These are phyloP conservation scores for Oryza meridionalis DNA, from an alignment of 176 grass and related monocot species.

Conservation along the genomic window DNA sequence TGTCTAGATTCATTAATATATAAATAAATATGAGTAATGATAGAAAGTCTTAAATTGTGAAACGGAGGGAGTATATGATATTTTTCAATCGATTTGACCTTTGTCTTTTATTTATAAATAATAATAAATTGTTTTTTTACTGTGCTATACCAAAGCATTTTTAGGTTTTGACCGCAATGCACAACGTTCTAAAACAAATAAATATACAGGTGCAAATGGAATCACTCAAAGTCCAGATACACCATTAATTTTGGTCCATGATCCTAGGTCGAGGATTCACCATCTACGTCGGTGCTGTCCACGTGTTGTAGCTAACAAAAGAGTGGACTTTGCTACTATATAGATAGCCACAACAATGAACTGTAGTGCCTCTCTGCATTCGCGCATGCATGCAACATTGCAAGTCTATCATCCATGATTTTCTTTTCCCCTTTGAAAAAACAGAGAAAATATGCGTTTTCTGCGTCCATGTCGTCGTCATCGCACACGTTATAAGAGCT, in stretches of 20 bases:
- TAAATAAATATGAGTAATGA: too few relatives aligned
- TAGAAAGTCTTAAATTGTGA: too few relatives aligned
- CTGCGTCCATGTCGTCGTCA: too few relatives aligned
- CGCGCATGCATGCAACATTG: background rate
- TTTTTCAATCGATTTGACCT: background rate
- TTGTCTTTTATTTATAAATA: too few relatives aligned
- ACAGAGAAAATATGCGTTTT: too few relatives aligned
- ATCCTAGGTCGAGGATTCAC: background rate
- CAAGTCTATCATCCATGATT: background rate
- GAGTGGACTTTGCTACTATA: background rate
- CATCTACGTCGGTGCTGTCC: background rate
- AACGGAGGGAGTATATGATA: background rate
- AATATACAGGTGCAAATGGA: background rate
- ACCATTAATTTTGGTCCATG: background rate
- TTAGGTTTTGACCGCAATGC: too few relatives aligned
- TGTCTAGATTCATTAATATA: too few relatives aligned
- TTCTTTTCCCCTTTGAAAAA: background rate
- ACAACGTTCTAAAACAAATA: background rate
- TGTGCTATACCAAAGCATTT: background rate
- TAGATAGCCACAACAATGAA: background rate
- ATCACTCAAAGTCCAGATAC: background rate
- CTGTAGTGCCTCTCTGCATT: background rate
- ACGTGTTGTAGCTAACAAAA: background rate
- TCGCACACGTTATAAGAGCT: too few relatives aligned
- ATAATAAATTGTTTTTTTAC: too few relatives aligned